Conservation (phyloP, 2,329 filamentous ascomycete genomes). For the Achaetomium macrosporum region DNA sequence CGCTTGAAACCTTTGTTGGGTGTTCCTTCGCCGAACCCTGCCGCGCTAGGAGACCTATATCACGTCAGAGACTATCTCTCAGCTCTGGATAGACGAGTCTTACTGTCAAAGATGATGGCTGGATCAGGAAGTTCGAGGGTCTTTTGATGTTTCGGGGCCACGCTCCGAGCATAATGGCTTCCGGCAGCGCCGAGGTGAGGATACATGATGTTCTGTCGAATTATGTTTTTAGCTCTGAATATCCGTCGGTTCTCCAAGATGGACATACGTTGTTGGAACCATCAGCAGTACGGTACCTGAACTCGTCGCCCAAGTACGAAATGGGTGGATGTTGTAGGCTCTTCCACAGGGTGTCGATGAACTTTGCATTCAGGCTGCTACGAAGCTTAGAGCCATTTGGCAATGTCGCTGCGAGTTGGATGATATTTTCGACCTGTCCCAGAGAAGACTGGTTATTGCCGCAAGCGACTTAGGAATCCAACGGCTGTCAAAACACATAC, state of each 20-base stretch:
- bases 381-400: not conserved
- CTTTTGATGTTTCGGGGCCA: conserved; percentile 46
- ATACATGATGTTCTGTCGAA: conserved; percentile 45
- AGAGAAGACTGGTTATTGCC: not conserved
- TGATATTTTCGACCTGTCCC: not conserved
- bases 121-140: conserved; percentile 49
- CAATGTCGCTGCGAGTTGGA: not conserved
- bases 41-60: conserved; percentile 47
- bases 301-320: conserved; percentile 16
- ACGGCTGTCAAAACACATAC: not conserved
- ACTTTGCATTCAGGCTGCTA: not conserved
- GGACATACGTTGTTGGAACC: conserved; percentile 34
- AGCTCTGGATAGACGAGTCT: not conserved
- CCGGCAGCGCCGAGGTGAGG: conserved; percentile 60
- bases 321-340: conserved; percentile 10
- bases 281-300: conserved; percentile 18
- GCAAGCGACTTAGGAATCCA: not conserved
- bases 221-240: not conserved
- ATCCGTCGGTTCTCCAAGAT: not conserved
- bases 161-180: conserved; percentile 63
- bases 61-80: not conserved
- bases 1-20: conserved; percentile 65
- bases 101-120: conserved; percentile 56
- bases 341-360: not conserved
- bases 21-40: conserved; percentile 49